Base-by-base conservation (phyloP, 2,329 filamentous ascomycete species). In the Sporothrix humicola region DNA sequence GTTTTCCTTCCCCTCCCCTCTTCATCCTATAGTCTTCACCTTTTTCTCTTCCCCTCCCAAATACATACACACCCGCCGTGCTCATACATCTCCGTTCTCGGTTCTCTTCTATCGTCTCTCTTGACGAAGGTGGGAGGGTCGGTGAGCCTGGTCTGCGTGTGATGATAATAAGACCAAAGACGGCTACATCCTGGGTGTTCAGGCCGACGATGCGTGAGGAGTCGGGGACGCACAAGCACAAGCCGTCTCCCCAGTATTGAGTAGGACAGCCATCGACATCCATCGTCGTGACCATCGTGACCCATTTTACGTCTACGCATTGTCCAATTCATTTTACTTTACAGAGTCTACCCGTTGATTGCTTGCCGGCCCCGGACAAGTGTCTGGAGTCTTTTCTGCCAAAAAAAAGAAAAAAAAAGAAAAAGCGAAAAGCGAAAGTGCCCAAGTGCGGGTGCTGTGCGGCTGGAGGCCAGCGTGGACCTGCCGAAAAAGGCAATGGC, bases 81-180 rank as follows among this genome's bases (percentile, higher is more conserved):
- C 50, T 44, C 46, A 37, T 65, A 23, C 70, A 66, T 58, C 71
- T 72, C 71, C 71, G 71, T 66, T 72, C 59, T 72, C 71, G 71
- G 42, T 46, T 37, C 31, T 15, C 5, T 56, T 56, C 13, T 56
- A 26, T 12, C 20, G 3, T 37, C 31, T 37, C 31, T 59, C 56
- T 50, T 50, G 52, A 26, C 13, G 12, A 46, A 17, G 61, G 46
- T 7, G 61, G 23, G 54, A 13, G 20, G 9, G 20, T 26, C 59
- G 59, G 59, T 50, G 63, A 50, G 63, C 20, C 37, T 65, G 59
- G 61, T 46, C 42, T 6, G 61, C 42, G 42, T 48, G 61, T 48
- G 6, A 68, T 68, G 23, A n/a, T 15, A 23, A 7, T 9, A 31
- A 46, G 65, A 23, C 63, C 46, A 12, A 23, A 17, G 46, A 52